Base-by-base conservation (phyloP, 1,284 basidiomycete species). In the Tranzscheliella williamsii region DNA sequence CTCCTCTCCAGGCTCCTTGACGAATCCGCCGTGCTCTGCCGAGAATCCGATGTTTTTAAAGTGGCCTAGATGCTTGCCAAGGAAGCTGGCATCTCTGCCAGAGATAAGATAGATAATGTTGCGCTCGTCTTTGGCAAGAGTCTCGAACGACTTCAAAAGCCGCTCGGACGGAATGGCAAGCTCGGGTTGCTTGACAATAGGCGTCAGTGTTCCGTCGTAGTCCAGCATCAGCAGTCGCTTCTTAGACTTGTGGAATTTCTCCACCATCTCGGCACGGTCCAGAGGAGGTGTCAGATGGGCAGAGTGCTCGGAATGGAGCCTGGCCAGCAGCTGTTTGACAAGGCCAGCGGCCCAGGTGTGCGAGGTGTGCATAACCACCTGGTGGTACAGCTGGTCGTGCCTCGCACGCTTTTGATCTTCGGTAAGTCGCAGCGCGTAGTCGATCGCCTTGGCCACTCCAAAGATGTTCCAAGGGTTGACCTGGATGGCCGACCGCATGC, bases 81-180 rank as follows among this genome's bases (percentile, higher is more conserved):
- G 82, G 84, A 98, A 98, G 39, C 81, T 87, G 44, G 87, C 86
- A 76, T 98, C 94, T n/a, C 95, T 88, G 4, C 94, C 94, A 0
- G 91, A 95, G 77, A 98, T 96, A 78, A 98, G 91, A 81, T 91
- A 98, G 47, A 97, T 90, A 31, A 96, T 73, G 78, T 98, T 98
- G 69, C 82, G 83, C 35, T 89, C 87, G 78, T 98, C 93, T 11
- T 82, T 80, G 2, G 86, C 81, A 24, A 98, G 84, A 45, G 81
- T 80, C 37, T 84, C 80, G 50, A 98, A 85, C 1, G 89, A 89
- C 34, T 84, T 81, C 21, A 94, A 84, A 15, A 94, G 87, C 20
- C 84, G 82, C 13, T 83, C 79, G 0, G 90, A 88, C 0, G 94
- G 94, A 7, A 88, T 80, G 2, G 95, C 94, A 80, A 88, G 87